Base-by-base conservation (phyloP, 352 stramenopile species). In the Aphanomyces stellatus region DNA sequence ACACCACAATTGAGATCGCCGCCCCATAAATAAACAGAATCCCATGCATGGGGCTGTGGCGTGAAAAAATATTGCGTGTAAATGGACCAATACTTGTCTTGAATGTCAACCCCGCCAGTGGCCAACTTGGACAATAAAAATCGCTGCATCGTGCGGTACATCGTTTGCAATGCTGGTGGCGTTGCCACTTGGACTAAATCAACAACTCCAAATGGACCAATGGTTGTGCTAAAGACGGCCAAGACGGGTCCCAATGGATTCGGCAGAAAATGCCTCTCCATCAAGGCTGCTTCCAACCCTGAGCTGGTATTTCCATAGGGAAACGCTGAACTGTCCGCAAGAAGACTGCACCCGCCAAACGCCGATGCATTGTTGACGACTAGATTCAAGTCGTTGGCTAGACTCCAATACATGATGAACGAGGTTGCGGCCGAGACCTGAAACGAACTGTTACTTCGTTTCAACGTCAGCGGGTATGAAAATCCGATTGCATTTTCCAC, bases 301-400 rank as follows among this genome's bases (percentile, higher is more conserved):
- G 25, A 27, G 3, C n/a, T 56, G 4, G 17, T 7, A 25, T 56
- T 56, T 4, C 15, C 49, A n/a, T 34, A 56, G 17, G 49, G n/a
- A 56, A 34, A 56, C 24, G 27, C n/a, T 5, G 49, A 19, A n/a
- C 49, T 56, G 6, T 34, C 17, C 15, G n/a, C n/a, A 5, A 56
- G 4, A 7, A 56, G 49, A 35, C 49, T 56, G 13, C 17, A n/a
- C 7, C 49, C 49, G 25, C 17, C 49, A 7, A 56, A 7, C n/a
- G 17, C 17, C 49, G 25, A 35, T 13, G n/a, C 33, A 25, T 33
- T 25, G 7, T 31, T 35, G 25, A 5, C 49, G 13, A 51, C 42
- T 51, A n/a, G n/a, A n/a, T 13, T 51, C 42, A 60, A 35, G 51
- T 60, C 51, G 31, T 60, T 60, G 30, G 30, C 51, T 43, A 60